These are phyloP conservation scores for Paramecium tetraurelia DNA, from an alignment of 73 alveolate genomes.

Conservation along the genomic window DNA sequence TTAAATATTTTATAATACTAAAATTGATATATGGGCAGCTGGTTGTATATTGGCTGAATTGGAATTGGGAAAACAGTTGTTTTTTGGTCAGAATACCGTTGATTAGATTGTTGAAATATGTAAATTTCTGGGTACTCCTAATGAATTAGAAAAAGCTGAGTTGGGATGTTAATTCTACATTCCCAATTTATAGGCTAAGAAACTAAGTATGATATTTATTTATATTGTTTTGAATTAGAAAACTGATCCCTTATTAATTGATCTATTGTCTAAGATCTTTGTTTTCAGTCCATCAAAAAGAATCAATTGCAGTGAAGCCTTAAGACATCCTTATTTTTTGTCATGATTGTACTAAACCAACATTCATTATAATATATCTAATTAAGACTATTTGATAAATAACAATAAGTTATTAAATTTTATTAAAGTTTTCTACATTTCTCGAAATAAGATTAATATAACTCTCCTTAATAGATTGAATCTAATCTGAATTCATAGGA, in stretches of 20 bases:
- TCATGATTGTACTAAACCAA: neutral
- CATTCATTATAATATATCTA: neutral
- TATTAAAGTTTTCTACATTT: neutral
- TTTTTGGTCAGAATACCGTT: slow-evolving; percentile 70
- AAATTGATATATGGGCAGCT: slow-evolving; percentile 86
- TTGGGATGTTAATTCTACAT: neutral
- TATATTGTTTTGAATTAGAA: slow-evolving; percentile 9
- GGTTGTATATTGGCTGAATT: slow-evolving; percentile 64
- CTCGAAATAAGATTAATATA: neutral
- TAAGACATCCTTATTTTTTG: slow-evolving; percentile 84
- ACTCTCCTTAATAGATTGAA: neutral
- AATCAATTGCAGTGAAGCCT: slow-evolving; percentile 74
- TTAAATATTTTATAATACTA: slow-evolving; percentile 66
- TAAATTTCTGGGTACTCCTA: slow-evolving; percentile 63
- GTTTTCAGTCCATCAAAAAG: slow-evolving; percentile 82
- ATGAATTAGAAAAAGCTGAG: neutral
- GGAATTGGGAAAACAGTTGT: slow-evolving; percentile 64
- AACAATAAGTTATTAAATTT: neutral
- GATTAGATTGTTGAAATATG: slow-evolving; percentile 67
- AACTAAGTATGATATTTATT: neutral
- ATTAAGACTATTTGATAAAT: neutral
- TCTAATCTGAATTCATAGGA: neutral
- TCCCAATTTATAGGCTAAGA: neutral
- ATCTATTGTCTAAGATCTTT: slow-evolving; percentile 58
- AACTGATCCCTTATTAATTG: slow-evolving; percentile 54